These are phyloP conservation scores for Neoscytalidium dimidiatum DNA, from an alignment of 2,329 filamentous ascomycete genomes.

Conservation along the genomic window DNA sequence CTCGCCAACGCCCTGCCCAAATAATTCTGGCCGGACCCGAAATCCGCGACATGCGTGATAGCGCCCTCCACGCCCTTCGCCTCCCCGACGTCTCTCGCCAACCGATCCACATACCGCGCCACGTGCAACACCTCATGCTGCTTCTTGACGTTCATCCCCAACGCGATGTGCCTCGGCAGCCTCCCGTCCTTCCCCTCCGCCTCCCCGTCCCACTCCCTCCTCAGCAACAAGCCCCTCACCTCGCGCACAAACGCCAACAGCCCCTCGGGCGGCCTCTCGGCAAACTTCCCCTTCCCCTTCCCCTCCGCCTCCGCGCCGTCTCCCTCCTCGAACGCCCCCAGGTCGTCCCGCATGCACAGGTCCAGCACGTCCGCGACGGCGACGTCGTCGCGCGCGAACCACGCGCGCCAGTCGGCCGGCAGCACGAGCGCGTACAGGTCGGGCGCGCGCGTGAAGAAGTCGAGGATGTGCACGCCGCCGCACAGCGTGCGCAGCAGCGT, in stretches of 20 bases:
- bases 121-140: slow-evolving; percentile 91
- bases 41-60: slow-evolving; percentile 89
- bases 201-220: slow-evolving; percentile 56
- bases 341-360: slow-evolving; percentile 76
- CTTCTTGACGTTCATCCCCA: slow-evolving; percentile 97
- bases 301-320: slow-evolving; percentile 5
- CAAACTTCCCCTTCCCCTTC: background rate
- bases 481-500: slow-evolving; percentile 84
- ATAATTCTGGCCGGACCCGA: slow-evolving; percentile 96
- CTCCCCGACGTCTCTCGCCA: slow-evolving; percentile 56
- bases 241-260: slow-evolving; percentile 72
- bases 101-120: slow-evolving; percentile 75
- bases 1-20: slow-evolving; percentile 85
- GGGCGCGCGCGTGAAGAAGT: slow-evolving; percentile 87
- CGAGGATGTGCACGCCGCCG: slow-evolving; percentile 93
- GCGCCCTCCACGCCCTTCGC: slow-evolving; percentile 25
- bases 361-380: slow-evolving; percentile 77
- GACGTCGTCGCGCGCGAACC: slow-evolving; percentile 63
- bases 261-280: slow-evolving; percentile 48
- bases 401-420: slow-evolving; percentile 77
- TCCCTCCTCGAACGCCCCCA: slow-evolving; percentile 46
- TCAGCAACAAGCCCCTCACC: slow-evolving; percentile 69
- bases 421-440: slow-evolving; percentile 79
- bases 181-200: background rate
- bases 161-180: slow-evolving; percentile 66